These are phyloP conservation scores for Apiospora arundinis DNA, from an alignment of 2,329 filamentous ascomycete genomes.

Conservation along the genomic window DNA sequence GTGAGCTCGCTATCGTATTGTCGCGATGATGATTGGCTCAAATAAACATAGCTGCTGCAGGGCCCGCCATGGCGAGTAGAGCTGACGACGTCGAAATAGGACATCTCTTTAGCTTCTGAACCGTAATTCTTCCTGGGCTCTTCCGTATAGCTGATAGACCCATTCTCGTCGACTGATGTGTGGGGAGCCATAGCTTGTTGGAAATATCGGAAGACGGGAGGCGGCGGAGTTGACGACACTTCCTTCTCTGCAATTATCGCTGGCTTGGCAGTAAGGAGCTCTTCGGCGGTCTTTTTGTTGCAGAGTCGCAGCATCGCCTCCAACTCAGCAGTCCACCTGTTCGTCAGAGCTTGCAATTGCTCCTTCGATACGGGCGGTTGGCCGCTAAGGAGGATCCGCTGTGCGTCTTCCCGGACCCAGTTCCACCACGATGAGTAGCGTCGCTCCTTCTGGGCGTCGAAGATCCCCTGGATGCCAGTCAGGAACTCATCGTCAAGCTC, in stretches of 20 bases:
- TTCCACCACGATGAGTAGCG: conserved; percentile 45
- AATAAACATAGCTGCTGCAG: background rate
- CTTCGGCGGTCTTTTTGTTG: background rate
- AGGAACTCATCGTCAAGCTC: conserved; percentile 63
- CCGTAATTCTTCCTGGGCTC: background rate
- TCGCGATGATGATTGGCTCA: background rate
- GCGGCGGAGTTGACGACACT: background rate
- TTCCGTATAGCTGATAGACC: background rate
- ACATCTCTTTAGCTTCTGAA: background rate
- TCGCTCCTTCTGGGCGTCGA: conserved; percentile 37
- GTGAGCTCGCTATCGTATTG: background rate
- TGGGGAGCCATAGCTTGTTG: background rate
- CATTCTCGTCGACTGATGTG: background rate
- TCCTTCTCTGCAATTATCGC: background rate
- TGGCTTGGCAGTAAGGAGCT: background rate
- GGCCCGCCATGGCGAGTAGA: background rate
- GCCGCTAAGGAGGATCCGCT: conserved; percentile 67
- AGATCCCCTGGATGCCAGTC: conserved; percentile 85
- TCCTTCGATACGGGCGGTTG: conserved; percentile 76
- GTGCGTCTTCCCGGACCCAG: conserved; percentile 57
- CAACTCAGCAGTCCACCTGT: conserved; percentile 94
- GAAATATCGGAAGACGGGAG: background rate
- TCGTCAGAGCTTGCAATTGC: conserved; percentile 95
- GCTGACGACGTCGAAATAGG: background rate
- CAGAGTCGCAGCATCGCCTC: conserved; percentile 66